These are phyloP conservation scores for Tylopilus rubrobrunneus DNA, from an alignment of 768 basidiomycete genomes.

Conservation along the genomic window DNA sequence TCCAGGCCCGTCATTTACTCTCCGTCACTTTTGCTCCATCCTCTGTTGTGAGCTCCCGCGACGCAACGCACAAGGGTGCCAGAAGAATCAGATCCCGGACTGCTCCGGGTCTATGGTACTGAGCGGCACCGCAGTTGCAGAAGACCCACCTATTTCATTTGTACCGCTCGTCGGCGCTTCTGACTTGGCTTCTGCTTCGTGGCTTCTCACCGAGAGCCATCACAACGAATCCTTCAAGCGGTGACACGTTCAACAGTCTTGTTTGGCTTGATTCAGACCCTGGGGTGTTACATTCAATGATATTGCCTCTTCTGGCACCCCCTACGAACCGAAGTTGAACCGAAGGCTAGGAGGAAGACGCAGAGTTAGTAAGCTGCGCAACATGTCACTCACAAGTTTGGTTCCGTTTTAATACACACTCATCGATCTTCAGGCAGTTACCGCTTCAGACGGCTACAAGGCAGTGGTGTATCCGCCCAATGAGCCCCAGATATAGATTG, in stretches of 20 bases:
- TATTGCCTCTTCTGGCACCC: background rate
- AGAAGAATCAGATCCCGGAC: background rate
- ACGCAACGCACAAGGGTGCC: conserved; percentile 2
- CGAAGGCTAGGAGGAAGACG: background rate
- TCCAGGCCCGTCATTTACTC: background rate
- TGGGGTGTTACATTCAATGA: conserved; percentile 1
- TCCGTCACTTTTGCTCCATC: background rate
- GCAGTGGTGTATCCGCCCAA: background rate
- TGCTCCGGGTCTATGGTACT: background rate
- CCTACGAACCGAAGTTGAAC: background rate
- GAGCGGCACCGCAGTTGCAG: conserved; percentile 13
- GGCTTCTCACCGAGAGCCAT: conserved; percentile 3
- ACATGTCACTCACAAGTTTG: conserved; percentile 7
- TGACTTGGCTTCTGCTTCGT: conserved; percentile 7
- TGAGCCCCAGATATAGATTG: conserved; percentile 1
- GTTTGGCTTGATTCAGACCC: conserved; percentile 1
- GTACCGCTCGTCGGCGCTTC: conserved; percentile 9
- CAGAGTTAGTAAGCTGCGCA: background rate
- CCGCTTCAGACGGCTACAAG: background rate
- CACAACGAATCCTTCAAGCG: background rate
- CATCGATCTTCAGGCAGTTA: background rate
- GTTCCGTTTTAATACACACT: background rate
- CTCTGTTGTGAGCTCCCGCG: conserved; percentile 8
- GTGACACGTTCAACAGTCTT: background rate
- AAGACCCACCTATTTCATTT: background rate